Conservation (phyloP, 495 filamentous ascomycete species). For the Penicillium bialowiezense region DNA sequence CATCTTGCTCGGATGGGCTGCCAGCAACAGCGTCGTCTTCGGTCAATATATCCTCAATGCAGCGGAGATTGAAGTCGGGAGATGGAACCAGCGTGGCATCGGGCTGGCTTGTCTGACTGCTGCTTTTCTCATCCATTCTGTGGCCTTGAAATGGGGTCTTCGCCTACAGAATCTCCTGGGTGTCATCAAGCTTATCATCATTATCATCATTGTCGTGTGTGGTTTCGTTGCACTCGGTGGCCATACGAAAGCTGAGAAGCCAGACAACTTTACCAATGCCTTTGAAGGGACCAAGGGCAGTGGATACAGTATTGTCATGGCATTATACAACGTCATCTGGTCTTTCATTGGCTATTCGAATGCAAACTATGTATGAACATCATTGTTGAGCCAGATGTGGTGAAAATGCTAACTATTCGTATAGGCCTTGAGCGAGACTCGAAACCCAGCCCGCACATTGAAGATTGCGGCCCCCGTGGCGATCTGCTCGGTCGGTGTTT, state of each 20-base stretch:
- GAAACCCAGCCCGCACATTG: conserved; percentile 60
- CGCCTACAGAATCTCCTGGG: conserved; percentile 64
- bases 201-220: conserved; percentile 62
- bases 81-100: conserved; percentile 68
- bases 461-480: conserved; percentile 62
- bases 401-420: conserved; percentile 2
- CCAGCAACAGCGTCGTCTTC: conserved; percentile 67
- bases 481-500: conserved; percentile 55
- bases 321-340: conserved; percentile 65
- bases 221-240: conserved; percentile 62
- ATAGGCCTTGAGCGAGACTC: conserved; percentile 60
- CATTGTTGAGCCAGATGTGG: background rate
- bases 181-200: conserved; percentile 63
- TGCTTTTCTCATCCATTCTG: conserved; percentile 58
- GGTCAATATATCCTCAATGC: conserved; percentile 68
- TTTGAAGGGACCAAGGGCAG: conserved; percentile 57
- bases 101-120: conserved; percentile 64
- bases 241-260: conserved; percentile 40
- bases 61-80: conserved; percentile 53
- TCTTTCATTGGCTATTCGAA: conserved; percentile 66
- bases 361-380: conserved; percentile 47
- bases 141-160: conserved; percentile 65
- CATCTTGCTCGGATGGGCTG: conserved; percentile 51
- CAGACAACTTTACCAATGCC: conserved; percentile 64
- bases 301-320: conserved; percentile 61